Percentiles rank a stretch among this genome's conserved stretches.
Evolutionary conservation across 805 yeast species (phyloP).

Genomic region (Ogataea paradorogensis): DNA sequence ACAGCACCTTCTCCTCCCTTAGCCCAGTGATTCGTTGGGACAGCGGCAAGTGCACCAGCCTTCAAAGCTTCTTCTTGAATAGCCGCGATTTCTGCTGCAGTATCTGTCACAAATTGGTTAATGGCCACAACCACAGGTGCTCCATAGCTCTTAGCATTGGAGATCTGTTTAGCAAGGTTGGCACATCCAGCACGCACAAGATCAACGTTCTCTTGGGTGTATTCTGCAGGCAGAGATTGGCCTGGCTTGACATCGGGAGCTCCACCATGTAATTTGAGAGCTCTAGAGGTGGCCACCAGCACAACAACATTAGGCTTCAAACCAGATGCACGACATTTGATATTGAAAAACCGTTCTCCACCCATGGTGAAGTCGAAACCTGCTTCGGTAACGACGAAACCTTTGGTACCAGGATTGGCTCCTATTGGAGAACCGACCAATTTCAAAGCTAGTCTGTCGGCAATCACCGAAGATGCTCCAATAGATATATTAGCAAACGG

Average conservation of each 20-base stretch:
- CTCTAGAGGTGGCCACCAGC: conserved; percentile 81
- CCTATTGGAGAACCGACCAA: conserved; percentile 53
- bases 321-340: conserved; percentile 81
- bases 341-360: conserved; percentile 82
- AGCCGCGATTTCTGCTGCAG: conserved; percentile 64
- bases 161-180: conserved; percentile 73
- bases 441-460: conserved; percentile 79
- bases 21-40: conserved; percentile 83
- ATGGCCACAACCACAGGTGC: conserved; percentile 81
- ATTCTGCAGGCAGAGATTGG: conserved; percentile 70
- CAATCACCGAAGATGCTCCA: conserved; percentile 81
- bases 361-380: conserved; percentile 93
- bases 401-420: conserved; percentile 44
- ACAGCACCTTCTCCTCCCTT: conserved; percentile 83
- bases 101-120: conserved; percentile 73
- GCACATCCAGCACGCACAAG: conserved; percentile 67
- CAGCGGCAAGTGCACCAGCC: conserved; percentile 80
- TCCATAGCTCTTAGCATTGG: conserved; percentile 68
- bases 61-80: conserved; percentile 64
- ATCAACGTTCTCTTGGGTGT: conserved; percentile 67
- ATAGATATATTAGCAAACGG: conserved; percentile 86
- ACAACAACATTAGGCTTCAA: conserved; percentile 74
- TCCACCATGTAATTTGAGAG: conserved; percentile 84
- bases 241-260: conserved; percentile 89
- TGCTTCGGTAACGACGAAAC: conserved; percentile 83